These are phyloP conservation scores for Salinomyces thailandicus DNA, from an alignment of 2,329 filamentous ascomycete species.

Conservation along the genomic window DNA sequence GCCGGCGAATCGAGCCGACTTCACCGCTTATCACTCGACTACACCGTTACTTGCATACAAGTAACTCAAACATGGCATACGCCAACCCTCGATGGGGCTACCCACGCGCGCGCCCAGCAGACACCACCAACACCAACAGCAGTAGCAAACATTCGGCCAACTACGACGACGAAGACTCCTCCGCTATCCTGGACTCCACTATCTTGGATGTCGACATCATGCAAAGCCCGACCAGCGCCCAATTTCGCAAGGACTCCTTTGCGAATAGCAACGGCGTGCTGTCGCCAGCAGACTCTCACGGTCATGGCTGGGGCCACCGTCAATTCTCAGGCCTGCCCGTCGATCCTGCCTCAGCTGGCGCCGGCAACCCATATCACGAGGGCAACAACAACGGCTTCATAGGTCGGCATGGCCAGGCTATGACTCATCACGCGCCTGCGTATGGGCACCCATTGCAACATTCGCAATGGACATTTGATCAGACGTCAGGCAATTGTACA, in stretches of 20 bases:
- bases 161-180: slow-evolving; percentile 21
- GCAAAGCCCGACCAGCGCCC: slow-evolving; percentile 18
- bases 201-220: slow-evolving; percentile 24
- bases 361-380: slow-evolving; percentile 14
- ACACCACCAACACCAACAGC: no score
- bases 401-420: slow-evolving; percentile 12
- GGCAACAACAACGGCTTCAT: slow-evolving; percentile 14
- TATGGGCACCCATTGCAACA: slow-evolving; percentile 40
- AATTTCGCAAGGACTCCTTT: slow-evolving; percentile 25
- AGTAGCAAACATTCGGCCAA: slow-evolving; percentile 16
- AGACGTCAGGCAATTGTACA: slow-evolving; percentile 60
- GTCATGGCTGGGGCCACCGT: slow-evolving; percentile 22
- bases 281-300: slow-evolving; percentile 19
- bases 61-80: slow-evolving; percentile 18
- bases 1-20: slow-evolving; percentile 15
- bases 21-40: slow-evolving; percentile 16
- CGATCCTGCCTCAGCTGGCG: slow-evolving; percentile 14
- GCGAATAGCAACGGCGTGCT: slow-evolving; percentile 24
- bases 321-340: slow-evolving; percentile 14
- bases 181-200: slow-evolving; percentile 19
- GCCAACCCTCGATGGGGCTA: slow-evolving; percentile 16
- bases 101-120: slow-evolving; percentile 14
- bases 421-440: slow-evolving; percentile 54
- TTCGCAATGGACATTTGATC: slow-evolving; percentile 50
- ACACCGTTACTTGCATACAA: slow-evolving; percentile 17